A percentile compares a stretch with the other conserved stretches of the same genome.
These are phyloP conservation scores for Styphnolobium japonicum DNA, from an alignment of 306 rosid genomes.

Conservation along the genomic window DNA sequence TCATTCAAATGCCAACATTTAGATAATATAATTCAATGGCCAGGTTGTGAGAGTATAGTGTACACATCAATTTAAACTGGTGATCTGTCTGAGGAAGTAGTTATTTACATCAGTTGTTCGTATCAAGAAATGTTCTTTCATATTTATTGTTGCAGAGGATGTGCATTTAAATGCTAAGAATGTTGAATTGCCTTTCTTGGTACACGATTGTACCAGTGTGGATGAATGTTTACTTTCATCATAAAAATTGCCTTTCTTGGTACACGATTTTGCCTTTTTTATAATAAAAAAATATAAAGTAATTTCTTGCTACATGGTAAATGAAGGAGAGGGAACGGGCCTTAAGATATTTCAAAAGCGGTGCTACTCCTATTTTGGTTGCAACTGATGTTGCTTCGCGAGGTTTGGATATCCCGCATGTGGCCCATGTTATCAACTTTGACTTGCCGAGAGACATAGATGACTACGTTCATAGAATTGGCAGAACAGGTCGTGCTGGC, in stretches of 20 bases:
- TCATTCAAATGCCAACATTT: background rate
- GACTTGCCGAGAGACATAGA: conserved; percentile 78
- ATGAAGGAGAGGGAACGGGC: conserved; percentile 80
- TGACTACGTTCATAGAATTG: conserved; percentile 78
- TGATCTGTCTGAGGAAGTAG: background rate
- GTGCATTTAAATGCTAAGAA: background rate
- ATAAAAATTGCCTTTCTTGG: too few relatives aligned
- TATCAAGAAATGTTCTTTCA: background rate
- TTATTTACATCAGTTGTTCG: background rate
- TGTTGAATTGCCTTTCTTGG: background rate
- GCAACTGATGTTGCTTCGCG: conserved; percentile 88
- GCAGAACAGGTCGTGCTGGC: conserved; percentile 85
- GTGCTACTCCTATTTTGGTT: conserved; percentile 67
- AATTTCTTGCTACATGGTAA: background rate
- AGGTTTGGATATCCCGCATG: conserved; percentile 77
- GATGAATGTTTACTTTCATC: background rate
- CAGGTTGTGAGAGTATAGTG: background rate
- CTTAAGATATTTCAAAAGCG: conserved; percentile 61
- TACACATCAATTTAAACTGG: background rate
- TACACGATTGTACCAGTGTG: background rate
- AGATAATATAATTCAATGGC: background rate
- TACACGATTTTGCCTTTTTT: too few relatives aligned
- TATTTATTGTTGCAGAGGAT: background rate
- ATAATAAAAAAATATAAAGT: too few relatives aligned
- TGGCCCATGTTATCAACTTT: conserved; percentile 72